These are phyloP conservation scores for Kentomonas sorsogonicus DNA, from an alignment of 208 protist genomes.

Conservation along the genomic window DNA sequence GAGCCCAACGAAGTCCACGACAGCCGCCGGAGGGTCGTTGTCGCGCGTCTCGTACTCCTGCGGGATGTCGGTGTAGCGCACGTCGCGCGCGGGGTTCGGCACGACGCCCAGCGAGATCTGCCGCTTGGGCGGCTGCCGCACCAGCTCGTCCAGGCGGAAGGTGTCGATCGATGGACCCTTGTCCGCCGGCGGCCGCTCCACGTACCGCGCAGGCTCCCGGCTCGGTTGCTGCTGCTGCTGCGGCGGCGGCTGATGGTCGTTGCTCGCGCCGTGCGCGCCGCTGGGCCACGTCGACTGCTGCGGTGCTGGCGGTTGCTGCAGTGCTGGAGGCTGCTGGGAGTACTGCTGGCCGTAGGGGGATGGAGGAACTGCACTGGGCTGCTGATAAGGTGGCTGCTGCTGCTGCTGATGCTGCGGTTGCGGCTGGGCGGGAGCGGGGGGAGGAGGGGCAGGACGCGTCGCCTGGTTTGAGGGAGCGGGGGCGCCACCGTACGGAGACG, in stretches of 20 bases:
- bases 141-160: too few relatives aligned
- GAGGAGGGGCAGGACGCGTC: slow-evolving; percentile 1
- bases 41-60: slow-evolving; percentile 40
- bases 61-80: slow-evolving; percentile 23
- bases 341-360: too few relatives aligned
- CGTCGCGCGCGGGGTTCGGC: slow-evolving; percentile 50
- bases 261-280: not conserved
- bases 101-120: slow-evolving; percentile 43
- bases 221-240: slow-evolving; percentile 10
- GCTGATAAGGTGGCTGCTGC: not conserved
- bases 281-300: not conserved
- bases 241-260: slow-evolving; percentile 3
- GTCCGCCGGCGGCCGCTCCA: too few relatives aligned
- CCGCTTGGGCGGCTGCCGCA: slow-evolving; percentile 31
- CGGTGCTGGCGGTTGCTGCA: not conserved
- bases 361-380: not conserved
- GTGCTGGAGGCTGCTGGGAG: not conserved
- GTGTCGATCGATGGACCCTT: too few relatives aligned
- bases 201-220: too few relatives aligned
- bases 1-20: slow-evolving; percentile 65
- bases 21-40: slow-evolving; percentile 59
- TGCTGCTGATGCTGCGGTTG: slow-evolving; percentile 10
- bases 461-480: not conserved
- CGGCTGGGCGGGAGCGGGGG: slow-evolving; percentile 4
- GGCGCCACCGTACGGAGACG: not conserved